phyloP scores from a whole-genome alignment of 345 rosid species.

The Lepidium sativum region DNA sequence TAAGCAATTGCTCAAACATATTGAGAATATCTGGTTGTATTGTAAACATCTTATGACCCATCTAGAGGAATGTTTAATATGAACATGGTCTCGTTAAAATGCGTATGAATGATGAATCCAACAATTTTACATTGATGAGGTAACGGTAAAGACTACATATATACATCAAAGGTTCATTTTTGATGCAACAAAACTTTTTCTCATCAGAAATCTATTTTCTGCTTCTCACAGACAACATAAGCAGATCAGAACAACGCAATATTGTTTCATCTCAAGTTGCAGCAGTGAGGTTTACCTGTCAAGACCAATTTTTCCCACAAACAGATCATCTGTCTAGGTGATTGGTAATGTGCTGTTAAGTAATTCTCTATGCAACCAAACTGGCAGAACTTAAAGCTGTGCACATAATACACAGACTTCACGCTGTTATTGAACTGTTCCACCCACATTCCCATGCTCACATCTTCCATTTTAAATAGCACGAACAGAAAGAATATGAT shows the following conservation, averaged over 20 bases:
- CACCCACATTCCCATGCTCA: constrained; percentile 82
- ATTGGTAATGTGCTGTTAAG: constrained; percentile 71
- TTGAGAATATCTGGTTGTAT: background rate
- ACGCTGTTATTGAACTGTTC: too few relatives aligned
- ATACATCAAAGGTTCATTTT: background rate
- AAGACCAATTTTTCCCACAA: constrained; percentile 50
- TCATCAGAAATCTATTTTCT: background rate
- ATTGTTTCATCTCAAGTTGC: constrained; percentile 52
- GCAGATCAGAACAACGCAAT: background rate
- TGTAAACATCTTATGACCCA: background rate
- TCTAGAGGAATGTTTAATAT: background rate
- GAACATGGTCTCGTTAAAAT: too few relatives aligned
- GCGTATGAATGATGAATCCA: background rate
- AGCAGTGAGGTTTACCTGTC: constrained; percentile 43
- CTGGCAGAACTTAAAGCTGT: constrained; percentile 67
- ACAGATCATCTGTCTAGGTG: constrained; percentile 73
- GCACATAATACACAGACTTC: too few relatives aligned
- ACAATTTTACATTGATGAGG: background rate
- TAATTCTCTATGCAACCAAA: constrained; percentile 63
- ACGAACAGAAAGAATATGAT: constrained; percentile 7
- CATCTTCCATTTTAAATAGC: constrained; percentile 87
- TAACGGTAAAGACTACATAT: background rate
- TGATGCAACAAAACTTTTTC: background rate
- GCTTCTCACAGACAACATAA: background rate
- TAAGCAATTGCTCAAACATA: background rate